Evolutionary conservation across 164 flowering plant genomes (phyloP), one percentile per base, ranked within the genome.

Genomic region (Euptelea pleiosperma): DNA sequence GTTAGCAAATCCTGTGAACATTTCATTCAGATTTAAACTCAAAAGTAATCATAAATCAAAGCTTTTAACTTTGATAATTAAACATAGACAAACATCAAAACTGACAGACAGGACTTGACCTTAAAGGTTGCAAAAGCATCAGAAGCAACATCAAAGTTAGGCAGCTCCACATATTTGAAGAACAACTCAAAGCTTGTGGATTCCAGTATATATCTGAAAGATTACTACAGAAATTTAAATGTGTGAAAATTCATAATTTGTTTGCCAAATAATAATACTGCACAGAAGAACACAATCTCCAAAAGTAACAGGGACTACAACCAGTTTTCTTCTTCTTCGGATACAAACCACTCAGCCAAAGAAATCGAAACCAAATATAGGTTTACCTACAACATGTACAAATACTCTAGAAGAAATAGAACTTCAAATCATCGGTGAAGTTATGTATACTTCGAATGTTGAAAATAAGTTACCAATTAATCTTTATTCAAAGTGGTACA

Each of bases 81-180:
- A 47, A 39, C 26, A 43, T 3, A 54, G 55, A 45, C 15, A 62
- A 55, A 48, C 19, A 45, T 14, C 18, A 55, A 43, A 58, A 57
- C 33, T 58, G 11, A 49, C 21, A 63, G 61, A 55, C 34, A 40
- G 11, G 26, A 60, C 57, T 76, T 69, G 52, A 88, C 99, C 99
- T 90, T 93, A 75, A 88, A 93, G 37, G 99, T 93, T 29, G 82
- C 67, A 67, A 91, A 91, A 50, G 99, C 97, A 82, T 93, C 99
- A 29, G 99, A 85, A 55, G 96, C 86, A 67, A 88, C 82, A 74
- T 91, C 99, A 71, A 93, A 93, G 64, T 76, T 85, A 31, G 96
- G 95, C 52, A 88, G 77, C 72, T 90, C 99, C 62, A 93, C 88
- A 75, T 81, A 93, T 69, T 90, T 93, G 83, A 88, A 86, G 77